phyloP scores from a whole-genome alignment of 163 green algal genomes.

The Chloromonas sp. region DNA sequence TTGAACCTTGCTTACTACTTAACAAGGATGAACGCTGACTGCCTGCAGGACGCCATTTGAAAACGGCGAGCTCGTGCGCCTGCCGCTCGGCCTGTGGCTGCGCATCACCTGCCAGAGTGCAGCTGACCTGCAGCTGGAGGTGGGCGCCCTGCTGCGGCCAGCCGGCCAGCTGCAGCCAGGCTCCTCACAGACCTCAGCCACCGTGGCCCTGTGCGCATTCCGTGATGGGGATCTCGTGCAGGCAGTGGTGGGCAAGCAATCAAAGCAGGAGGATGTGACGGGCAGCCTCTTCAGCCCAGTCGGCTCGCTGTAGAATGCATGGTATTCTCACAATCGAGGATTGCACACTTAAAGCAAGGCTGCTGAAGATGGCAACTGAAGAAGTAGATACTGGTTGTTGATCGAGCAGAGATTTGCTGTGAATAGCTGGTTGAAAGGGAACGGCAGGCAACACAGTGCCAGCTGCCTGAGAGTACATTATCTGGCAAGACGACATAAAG shows the following conservation, averaged over 20 bases:
- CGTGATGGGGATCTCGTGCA: not conserved
- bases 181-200: not conserved
- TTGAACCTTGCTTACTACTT: not conserved
- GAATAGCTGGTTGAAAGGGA: too few species aligned
- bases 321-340: not conserved
- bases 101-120: not conserved
- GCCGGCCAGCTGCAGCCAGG: not conserved
- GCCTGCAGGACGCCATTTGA: not conserved
- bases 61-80: not conserved
- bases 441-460: too few species aligned
- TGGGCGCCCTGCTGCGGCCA: not conserved
- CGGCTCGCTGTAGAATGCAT: too few species aligned
- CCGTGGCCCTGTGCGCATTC: not conserved
- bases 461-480: too few species aligned
- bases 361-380: too few species aligned
- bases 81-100: too few species aligned
- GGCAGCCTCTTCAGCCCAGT: too few species aligned
- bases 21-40: not conserved
- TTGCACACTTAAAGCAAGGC: not conserved
- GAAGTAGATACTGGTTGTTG: too few species aligned
- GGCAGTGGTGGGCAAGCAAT: not conserved
- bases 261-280: too few species aligned
- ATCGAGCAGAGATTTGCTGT: too few species aligned
- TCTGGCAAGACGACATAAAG: too few species aligned
- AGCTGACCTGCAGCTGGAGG: not conserved